Conservation (phyloP, 805 yeast species). For the Wickerhamiella dianesei region DNA sequence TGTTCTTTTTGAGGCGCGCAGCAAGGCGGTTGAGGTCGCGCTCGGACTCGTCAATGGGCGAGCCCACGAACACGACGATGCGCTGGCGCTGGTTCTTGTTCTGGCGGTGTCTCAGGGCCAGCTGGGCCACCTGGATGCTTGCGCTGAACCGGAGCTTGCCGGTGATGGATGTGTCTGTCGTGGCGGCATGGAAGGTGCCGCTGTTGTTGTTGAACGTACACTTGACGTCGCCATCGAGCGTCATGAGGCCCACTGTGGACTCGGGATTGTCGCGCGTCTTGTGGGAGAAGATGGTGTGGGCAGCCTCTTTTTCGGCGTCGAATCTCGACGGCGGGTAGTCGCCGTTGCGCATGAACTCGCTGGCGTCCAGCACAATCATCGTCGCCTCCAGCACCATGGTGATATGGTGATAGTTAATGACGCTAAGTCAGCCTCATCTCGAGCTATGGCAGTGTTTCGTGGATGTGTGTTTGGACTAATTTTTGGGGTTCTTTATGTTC, state of each 20-base stretch:
- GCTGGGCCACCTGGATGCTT: constrained; percentile 83
- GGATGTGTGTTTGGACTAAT: no score
- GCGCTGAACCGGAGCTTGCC: constrained; percentile 61
- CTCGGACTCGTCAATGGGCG: constrained; percentile 59
- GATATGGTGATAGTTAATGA: background rate
- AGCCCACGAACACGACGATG: constrained; percentile 77
- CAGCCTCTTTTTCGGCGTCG: constrained; percentile 85
- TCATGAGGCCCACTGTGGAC: constrained; percentile 79
- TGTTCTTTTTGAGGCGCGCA: constrained; percentile 85
- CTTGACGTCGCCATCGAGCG: constrained; percentile 83
- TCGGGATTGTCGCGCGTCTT: constrained; percentile 87
- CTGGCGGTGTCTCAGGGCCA: constrained; percentile 92
- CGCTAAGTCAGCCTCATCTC: background rate
- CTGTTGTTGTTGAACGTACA: constrained; percentile 78
- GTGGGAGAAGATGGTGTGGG: constrained; percentile 71
- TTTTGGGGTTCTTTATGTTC: no score
- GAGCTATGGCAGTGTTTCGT: background rate
- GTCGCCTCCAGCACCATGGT: constrained; percentile 92
- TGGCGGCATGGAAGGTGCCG: constrained; percentile 72
- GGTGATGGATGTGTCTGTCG: constrained; percentile 58
- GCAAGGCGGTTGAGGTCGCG: constrained; percentile 72
- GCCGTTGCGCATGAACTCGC: constrained; percentile 92
- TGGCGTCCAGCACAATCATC: constrained; percentile 87
- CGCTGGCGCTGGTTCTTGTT: constrained; percentile 86
- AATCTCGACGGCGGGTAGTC: constrained; percentile 80